Evolutionary conservation across 2,329 filamentous ascomycete genomes (phyloP), one percentile per base, ranked within the genome.

Genomic region (Capronia coronata): DNA sequence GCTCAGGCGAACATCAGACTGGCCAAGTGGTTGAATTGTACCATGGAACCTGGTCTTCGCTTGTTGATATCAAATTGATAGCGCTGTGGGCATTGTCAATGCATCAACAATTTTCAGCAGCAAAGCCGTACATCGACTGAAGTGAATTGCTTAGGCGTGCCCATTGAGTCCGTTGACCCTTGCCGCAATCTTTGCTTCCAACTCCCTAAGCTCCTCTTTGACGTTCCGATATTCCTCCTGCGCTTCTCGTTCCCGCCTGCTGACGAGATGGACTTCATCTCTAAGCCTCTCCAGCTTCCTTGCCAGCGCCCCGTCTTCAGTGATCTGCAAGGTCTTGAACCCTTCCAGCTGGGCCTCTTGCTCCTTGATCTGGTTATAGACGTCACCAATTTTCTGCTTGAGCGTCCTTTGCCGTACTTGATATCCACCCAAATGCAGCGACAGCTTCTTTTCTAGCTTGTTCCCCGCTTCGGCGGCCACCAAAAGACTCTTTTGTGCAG

Each of bases 361-460:
- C 69, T 86, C 86, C 49, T 84, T 80, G 11, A 96, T 74, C 2
- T 85, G 85, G 16, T 82, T 78, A 21, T 82, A 79, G 1, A 88
- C 87, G 57, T 89, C 86, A 14, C 70, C 68, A 55, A 94, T 86
- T 71, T 95, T 97, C 52, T 82, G 78, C 18, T 82, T 79, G 21
- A 98, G 76, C 59, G 80, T 82, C 67, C 89, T 89, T 27, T 87
- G 82, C 25, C 93, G 84, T 59, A 89, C 83, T 65, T 90, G 83
- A 69, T 98, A 98, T 11, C 93, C 93, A 19, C 90, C 90, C 2
- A 94, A 80, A 61, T 93, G 84, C 46, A 94, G 75, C 0, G 77
- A 75, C n/a, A 98, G 78, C 69, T 93, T 96, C 78, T 95, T 95
- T 69, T 97, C 90, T 1, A 94, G 73, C 68, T 91, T 94, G 64